Conservation (phyloP, 495 filamentous ascomycete genomes). For the Hyaloscypha variabilis region DNA sequence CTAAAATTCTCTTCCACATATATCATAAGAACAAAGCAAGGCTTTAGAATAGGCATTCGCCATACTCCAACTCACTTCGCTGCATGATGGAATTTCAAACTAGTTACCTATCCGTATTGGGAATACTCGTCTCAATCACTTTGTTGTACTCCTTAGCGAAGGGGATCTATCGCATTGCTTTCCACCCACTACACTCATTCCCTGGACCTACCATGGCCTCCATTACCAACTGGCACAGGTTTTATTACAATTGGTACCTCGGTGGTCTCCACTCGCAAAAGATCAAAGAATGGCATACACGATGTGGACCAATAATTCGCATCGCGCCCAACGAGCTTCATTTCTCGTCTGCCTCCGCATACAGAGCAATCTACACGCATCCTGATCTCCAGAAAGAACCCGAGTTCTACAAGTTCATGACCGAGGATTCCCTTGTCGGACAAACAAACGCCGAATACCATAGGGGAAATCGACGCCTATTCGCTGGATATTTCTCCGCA, state of each 20-base stretch:
- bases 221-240: background rate
- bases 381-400: background rate
- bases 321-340: constrained; percentile 6
- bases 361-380: background rate
- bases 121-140: too few species aligned
- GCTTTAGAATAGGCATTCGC: too few species aligned
- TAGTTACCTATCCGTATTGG: too few species aligned
- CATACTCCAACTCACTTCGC: too few species aligned
- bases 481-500: background rate
- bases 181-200: background rate
- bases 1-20: too few species aligned
- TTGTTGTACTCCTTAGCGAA: background rate
- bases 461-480: background rate
- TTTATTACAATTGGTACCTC: background rate
- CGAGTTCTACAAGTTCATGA: background rate
- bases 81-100: too few species aligned
- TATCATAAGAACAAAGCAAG: too few species aligned
- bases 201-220: background rate
- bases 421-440: background rate
- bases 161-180: background rate
- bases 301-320: constrained; percentile 4
- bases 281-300: background rate
- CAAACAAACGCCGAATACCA: background rate
- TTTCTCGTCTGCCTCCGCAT: background rate
- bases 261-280: background rate